Percentiles rank a stretch among this genome's conserved stretches.
phyloP scores from a whole-genome alignment of 1,284 basidiomycete species.

The Rhodotorula sp. region DNA sequence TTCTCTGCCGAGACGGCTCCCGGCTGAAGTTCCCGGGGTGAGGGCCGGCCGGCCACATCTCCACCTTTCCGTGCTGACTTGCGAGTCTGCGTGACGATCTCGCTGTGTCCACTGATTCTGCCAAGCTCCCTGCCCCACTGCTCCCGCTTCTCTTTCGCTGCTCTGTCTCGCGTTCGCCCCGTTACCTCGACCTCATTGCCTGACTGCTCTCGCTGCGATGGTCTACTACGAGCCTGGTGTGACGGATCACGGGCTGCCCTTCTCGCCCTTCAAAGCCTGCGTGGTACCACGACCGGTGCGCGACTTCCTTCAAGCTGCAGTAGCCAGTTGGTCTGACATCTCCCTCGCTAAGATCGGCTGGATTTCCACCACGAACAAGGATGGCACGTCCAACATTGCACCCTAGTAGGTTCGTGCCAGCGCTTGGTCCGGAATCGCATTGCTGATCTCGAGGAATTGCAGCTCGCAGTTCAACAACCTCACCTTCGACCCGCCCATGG shows the following conservation, averaged over 20 bases:
- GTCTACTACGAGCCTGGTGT: slow-evolving; percentile 23
- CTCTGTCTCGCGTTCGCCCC: neutral
- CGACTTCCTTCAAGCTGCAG: no score
- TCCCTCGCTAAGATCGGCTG: slow-evolving; percentile 10
- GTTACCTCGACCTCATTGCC: no score
- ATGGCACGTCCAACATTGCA: neutral
- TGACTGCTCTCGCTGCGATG: neutral
- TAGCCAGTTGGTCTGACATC: neutral
- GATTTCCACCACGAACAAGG: slow-evolving; percentile 12
- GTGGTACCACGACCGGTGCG: slow-evolving; percentile 8
- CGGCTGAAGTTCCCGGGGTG: no score
- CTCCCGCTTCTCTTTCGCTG: no score
- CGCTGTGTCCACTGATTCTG: no score
- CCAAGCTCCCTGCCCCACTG: no score
- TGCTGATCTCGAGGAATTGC: neutral
- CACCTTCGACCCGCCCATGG: slow-evolving; percentile 17
- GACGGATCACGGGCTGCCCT: slow-evolving; percentile 12
- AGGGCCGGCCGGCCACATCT: no score
- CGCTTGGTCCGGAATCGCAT: no score
- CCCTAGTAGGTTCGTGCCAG: neutral
- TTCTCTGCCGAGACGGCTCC: no score
- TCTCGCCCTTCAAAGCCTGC: slow-evolving; percentile 23
- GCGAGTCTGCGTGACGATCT: no score
- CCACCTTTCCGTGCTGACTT: no score
- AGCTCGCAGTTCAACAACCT: slow-evolving; percentile 23